A percentile compares a stretch with the other conserved stretches of the same genome.
These are phyloP conservation scores for Cutaneotrichosporon mucoides DNA, from an alignment of 1,284 basidiomycete genomes.

Conservation along the genomic window DNA sequence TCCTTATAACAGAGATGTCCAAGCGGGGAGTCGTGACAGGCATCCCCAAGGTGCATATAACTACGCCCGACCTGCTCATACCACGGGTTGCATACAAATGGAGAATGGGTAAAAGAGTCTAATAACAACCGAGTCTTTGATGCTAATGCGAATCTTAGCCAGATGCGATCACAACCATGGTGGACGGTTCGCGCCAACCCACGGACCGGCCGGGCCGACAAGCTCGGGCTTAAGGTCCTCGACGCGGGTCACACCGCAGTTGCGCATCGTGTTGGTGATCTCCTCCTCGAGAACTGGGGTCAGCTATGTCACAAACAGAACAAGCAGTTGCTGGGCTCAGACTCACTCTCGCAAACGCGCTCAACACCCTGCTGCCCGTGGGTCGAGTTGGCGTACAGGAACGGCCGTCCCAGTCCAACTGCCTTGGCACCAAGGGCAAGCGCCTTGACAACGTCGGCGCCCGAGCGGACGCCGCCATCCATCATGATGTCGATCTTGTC, in stretches of 20 bases:
- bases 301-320: not conserved
- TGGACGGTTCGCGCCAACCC: slow-evolving; percentile 41
- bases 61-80: no score
- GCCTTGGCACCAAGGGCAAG: slow-evolving; percentile 57
- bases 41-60: no score
- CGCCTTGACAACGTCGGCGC: slow-evolving; percentile 58
- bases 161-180: slow-evolving; percentile 22
- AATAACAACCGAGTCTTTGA: no score
- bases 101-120: no score
- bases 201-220: slow-evolving; percentile 54
- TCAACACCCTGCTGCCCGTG: slow-evolving; percentile 55
- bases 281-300: slow-evolving; percentile 52
- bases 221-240: slow-evolving; percentile 72
- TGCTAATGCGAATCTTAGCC: no score
- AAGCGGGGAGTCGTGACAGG: no score
- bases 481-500: slow-evolving; percentile 54
- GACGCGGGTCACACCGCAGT: slow-evolving; percentile 52
- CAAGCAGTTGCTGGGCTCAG: no score
- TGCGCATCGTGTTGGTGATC: slow-evolving; percentile 54
- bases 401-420: slow-evolving; percentile 56
- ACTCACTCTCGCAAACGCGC: slow-evolving; percentile 52
- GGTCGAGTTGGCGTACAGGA: slow-evolving; percentile 55
- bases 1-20: no score
- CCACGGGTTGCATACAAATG: no score
- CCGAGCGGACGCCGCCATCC: slow-evolving; percentile 55